A percentile compares a stretch with the other conserved stretches of the same genome.
phyloP scores from a whole-genome alignment of 129 eudicot species.

The Flaveria sonorensis region DNA sequence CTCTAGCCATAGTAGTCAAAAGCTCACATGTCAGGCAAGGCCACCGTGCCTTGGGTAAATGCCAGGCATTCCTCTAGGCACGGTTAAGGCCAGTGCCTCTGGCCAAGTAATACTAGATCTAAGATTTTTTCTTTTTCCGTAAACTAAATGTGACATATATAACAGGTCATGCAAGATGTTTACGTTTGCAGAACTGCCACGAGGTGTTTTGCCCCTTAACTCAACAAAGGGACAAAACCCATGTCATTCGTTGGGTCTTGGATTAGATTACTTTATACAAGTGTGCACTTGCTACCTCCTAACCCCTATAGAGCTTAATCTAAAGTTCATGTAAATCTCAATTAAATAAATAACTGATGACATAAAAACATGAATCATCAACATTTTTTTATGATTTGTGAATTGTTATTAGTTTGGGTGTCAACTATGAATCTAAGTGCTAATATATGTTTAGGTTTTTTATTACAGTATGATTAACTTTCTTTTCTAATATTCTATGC shows the following conservation, averaged over 20 bases:
- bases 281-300: too few relatives aligned
- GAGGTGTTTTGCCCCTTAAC: too few relatives aligned
- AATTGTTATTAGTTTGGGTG: not conserved
- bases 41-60: not conserved
- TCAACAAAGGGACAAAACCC: too few relatives aligned
- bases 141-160: not conserved
- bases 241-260: too few relatives aligned
- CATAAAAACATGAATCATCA: too few relatives aligned
- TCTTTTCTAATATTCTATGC: not conserved
- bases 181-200: too few relatives aligned
- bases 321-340: conserved; percentile 1
- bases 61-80: not conserved
- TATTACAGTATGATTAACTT: not conserved
- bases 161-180: not conserved
- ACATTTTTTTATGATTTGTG: not conserved
- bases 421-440: not conserved
- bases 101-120: not conserved
- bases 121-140: not conserved
- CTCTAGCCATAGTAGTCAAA: not conserved
- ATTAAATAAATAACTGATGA: not conserved
- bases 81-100: not conserved
- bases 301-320: not conserved
- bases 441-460: not conserved
- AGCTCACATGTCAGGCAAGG: not conserved
- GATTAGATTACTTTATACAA: too few relatives aligned